Percentiles rank a stretch among this genome's conserved stretches.
Evolutionary conservation across 352 stramenopile genomes (phyloP).

Genomic region (Phytopythium sindhum): DNA sequence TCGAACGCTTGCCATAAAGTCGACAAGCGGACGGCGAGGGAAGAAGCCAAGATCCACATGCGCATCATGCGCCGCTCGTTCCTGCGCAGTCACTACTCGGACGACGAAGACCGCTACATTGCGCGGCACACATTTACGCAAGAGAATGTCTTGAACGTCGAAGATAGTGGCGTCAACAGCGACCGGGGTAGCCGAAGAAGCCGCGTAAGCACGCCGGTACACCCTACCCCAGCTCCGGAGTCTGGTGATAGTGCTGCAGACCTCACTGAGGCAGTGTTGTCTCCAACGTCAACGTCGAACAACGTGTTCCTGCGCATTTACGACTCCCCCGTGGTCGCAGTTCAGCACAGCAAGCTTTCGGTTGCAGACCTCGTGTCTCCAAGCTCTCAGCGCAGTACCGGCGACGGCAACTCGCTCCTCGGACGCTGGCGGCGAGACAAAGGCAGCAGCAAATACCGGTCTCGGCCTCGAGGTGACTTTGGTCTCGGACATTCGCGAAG

Average conservation of each 20-base stretch:
- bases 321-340: conserved; percentile 49
- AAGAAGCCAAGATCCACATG: conserved; percentile 64
- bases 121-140: conserved; percentile 1
- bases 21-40: conserved; percentile 26
- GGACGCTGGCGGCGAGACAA: neutral
- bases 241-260: neutral
- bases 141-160: neutral
- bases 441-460: neutral
- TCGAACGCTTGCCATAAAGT: neutral
- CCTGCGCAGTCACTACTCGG: conserved; percentile 59
- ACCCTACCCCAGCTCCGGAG: neutral
- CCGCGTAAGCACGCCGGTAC: neutral
- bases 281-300: conserved; percentile 27
- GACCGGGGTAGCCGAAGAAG: neutral
- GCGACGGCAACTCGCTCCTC: neutral
- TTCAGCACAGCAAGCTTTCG: conserved; percentile 23
- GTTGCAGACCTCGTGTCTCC: neutral
- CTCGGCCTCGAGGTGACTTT: neutral
- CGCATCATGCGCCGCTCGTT: conserved; percentile 71
- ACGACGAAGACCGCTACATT: conserved; percentile 18
- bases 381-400: neutral
- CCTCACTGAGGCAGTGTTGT: neutral
- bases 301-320: conserved; percentile 70
- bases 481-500: neutral
- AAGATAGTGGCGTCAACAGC: neutral